These are phyloP conservation scores for Pulchroboletus neoregius DNA, from an alignment of 1,284 basidiomycete species.

Conservation along the genomic window DNA sequence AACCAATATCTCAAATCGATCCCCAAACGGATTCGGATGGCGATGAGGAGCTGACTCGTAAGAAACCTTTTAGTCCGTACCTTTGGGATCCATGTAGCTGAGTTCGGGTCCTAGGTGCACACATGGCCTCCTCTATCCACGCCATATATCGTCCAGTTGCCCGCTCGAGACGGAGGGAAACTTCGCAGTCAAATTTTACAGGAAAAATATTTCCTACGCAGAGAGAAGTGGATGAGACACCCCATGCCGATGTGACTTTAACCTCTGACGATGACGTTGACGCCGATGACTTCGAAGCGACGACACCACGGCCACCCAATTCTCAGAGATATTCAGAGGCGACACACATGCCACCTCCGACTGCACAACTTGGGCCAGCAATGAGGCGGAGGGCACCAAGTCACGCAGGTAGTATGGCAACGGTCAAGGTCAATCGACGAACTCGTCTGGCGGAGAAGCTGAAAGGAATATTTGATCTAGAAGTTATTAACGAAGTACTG, in stretches of 20 bases:
- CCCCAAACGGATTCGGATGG: constrained; percentile 49
- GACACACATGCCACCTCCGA: constrained; percentile 1
- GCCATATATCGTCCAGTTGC: constrained; percentile 80
- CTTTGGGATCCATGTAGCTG: constrained; percentile 1
- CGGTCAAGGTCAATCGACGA: constrained; percentile 66
- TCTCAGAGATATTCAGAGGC: constrained; percentile 25
- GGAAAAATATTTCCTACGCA: constrained; percentile 25
- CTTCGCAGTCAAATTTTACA: constrained; percentile 28
- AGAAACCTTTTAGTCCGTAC: constrained; percentile 18
- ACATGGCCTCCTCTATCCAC: constrained; percentile 78
- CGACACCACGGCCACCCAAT: constrained; percentile 41
- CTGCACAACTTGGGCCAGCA: constrained; percentile 22
- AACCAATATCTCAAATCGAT: constrained; percentile 42
- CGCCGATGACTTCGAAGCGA: constrained; percentile 48
- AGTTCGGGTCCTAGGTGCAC: constrained; percentile 21
- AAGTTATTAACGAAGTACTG: constrained; percentile 76
- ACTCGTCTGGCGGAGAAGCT: constrained; percentile 78
- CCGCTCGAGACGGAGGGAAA: constrained; percentile 49
- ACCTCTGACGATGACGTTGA: constrained; percentile 53
- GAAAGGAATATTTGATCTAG: constrained; percentile 79
- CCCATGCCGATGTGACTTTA: constrained; percentile 31
- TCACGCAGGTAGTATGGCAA: constrained; percentile 63
- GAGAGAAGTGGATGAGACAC: constrained; percentile 7
- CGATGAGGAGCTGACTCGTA: constrained; percentile 51
- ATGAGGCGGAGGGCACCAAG: constrained; percentile 30